These are phyloP conservation scores for Chalciporus pseudorubinellus DNA, from an alignment of 768 basidiomycete genomes.

Conservation along the genomic window DNA sequence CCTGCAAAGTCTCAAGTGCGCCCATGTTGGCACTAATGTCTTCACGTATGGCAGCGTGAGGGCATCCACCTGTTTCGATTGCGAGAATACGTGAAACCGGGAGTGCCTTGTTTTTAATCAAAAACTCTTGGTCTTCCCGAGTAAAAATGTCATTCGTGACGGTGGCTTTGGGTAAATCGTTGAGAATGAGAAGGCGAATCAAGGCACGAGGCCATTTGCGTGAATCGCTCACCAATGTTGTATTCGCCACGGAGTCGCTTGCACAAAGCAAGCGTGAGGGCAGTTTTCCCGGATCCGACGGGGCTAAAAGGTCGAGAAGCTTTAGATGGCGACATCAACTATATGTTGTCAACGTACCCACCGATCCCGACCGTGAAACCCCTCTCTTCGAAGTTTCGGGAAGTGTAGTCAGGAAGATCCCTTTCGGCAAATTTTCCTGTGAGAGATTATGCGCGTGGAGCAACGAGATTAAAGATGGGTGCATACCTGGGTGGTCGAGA, in stretches of 20 bases:
- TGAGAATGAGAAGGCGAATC: slow-evolving; percentile 5
- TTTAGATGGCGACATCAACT: neutral
- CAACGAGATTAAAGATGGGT: neutral
- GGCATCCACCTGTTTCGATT: slow-evolving; percentile 97
- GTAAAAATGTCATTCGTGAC: slow-evolving; percentile 99
- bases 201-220: neutral
- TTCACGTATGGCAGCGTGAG: slow-evolving; percentile 96
- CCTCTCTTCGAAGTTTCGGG: slow-evolving; percentile 84
- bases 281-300: slow-evolving; percentile 98
- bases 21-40: slow-evolving; percentile 98
- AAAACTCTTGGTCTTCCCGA: slow-evolving; percentile 94
- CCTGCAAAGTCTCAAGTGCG: slow-evolving; percentile 91
- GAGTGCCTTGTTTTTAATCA: slow-evolving; percentile 89
- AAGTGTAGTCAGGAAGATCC: slow-evolving; percentile 85
- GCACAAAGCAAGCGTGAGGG: slow-evolving; percentile 88
- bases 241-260: slow-evolving; percentile 73
- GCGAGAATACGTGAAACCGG: slow-evolving; percentile 84
- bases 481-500: slow-evolving; percentile 80
- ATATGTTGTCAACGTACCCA: slow-evolving; percentile 55
- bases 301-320: slow-evolving; percentile 51
- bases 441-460: neutral
- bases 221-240: slow-evolving; percentile 73
- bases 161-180: slow-evolving; percentile 54
- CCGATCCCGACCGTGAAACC: slow-evolving; percentile 99
- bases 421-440: slow-evolving; percentile 89